Conservation (phyloP, 257 asterid genomes). For the Osmanthus fragrans region DNA sequence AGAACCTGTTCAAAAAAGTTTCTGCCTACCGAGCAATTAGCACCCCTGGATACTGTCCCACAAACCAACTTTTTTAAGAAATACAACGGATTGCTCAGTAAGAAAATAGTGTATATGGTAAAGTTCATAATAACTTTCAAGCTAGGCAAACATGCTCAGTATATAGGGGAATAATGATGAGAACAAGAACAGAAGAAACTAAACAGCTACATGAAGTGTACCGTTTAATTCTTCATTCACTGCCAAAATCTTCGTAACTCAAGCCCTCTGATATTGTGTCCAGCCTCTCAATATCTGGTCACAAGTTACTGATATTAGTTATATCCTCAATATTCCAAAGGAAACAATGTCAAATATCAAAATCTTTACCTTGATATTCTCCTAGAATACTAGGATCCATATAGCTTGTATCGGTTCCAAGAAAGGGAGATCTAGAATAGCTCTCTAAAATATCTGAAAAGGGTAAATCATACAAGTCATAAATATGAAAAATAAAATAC, state of each 20-base stretch:
- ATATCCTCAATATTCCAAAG: not conserved
- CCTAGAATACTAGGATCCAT: constrained; percentile 34
- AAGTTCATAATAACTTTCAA: not conserved
- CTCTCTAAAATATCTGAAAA: constrained; percentile 37
- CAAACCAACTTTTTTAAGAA: not conserved
- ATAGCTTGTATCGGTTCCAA: constrained; percentile 30
- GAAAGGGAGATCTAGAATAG: constrained; percentile 46
- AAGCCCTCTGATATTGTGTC: constrained; percentile 25
- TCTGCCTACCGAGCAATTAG: not conserved
- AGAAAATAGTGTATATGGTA: no score
- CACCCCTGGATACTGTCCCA: constrained; percentile 21
- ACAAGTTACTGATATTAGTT: constrained; percentile 2
- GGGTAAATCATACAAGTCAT: constrained; percentile 10
- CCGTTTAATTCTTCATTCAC: constrained; percentile 16
- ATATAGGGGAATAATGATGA: not conserved
- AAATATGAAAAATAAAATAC: not conserved
- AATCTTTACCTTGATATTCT: constrained; percentile 38
- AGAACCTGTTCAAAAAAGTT: constrained; percentile 21
- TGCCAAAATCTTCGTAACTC: constrained; percentile 28
- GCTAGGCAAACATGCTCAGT: not conserved
- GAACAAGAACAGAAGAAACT: not conserved
- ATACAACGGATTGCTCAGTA: no score
- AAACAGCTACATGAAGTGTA: not conserved
- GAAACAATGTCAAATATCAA: constrained; percentile 7
- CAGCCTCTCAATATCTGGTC: constrained; percentile 27